Percentiles rank a stretch among this genome's conserved stretches.
These are phyloP conservation scores for Glycyrrhiza uralensis DNA, from an alignment of 306 rosid genomes.

Conservation along the genomic window DNA sequence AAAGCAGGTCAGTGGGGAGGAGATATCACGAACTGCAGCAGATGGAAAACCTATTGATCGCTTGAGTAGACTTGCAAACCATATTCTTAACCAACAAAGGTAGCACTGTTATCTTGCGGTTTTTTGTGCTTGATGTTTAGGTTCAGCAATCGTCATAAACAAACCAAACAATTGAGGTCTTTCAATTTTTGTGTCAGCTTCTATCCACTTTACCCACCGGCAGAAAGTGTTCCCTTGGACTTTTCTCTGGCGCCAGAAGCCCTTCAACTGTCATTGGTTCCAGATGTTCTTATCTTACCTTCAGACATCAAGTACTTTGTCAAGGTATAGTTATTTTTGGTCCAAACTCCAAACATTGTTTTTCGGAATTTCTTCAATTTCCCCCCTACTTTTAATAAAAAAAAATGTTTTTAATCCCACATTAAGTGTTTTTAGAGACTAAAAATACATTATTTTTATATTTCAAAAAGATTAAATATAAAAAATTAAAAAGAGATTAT, in stretches of 20 bases:
- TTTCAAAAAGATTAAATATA: neutral
- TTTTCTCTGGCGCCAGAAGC: conserved; percentile 80
- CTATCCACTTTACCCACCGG: conserved; percentile 90
- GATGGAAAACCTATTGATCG: conserved; percentile 74
- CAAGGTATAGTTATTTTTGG: too few species aligned
- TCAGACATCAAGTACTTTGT: conserved; percentile 81
- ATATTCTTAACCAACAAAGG: conserved; percentile 79
- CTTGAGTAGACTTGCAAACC: conserved; percentile 75
- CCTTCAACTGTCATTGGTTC: conserved; percentile 64
- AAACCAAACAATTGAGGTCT: conserved; percentile 13
- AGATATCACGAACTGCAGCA: conserved; percentile 68
- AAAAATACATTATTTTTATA: neutral
- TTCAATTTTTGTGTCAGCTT: conserved; percentile 57
- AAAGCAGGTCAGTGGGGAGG: conserved; percentile 91
- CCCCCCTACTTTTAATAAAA: too few species aligned
- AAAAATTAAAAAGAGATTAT: too few species aligned
- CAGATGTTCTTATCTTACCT: conserved; percentile 85
- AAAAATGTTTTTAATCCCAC: too few species aligned
- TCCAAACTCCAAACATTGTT: too few species aligned
- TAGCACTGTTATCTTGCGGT: neutral
- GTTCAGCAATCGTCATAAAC: conserved; percentile 4
- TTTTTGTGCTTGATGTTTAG: neutral
- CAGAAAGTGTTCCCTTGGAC: conserved; percentile 85
- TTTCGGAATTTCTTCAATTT: too few species aligned
- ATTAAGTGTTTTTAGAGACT: neutral